Evolutionary conservation across 2,329 filamentous ascomycete genomes (phyloP), one percentile per base, ranked within the genome.

Genomic region (Dryadomyces quercus-mongolicae): DNA sequence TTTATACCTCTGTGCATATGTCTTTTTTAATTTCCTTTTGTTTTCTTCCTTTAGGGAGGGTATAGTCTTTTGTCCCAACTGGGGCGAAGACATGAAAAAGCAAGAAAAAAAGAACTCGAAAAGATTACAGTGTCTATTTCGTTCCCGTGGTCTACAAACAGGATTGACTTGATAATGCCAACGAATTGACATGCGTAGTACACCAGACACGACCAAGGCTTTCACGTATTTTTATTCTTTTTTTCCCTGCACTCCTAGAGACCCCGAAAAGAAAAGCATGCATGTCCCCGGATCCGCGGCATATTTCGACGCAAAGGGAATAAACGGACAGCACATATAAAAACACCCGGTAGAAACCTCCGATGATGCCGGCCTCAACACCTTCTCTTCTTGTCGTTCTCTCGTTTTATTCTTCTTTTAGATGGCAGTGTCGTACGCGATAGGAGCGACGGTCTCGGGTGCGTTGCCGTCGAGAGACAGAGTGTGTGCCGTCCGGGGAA

Each of bases 351-450:
- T 31, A 18, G 38, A 49, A 42, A n/a, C 49, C 21, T 42, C 10
- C 38, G 20, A 25, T 18, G 31, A 31, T 31, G 25, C 48, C 18
- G 31, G 34, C 34, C 48, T 38, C 12, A n/a, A 40, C 18, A 20
- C 44, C 18, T 31, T 31, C 25, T n/a, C n/a, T n/a, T n/a, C n/a
- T n/a, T 5, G 25, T 42, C 38, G 38, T n/a, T 42, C 38, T 13
- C 38, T n/a, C 38, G 38, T n/a, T 12, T 42, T 5, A 12, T 20
- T 12, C 6, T 8, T 15, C 18, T 36, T 20, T 58, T 93, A 98
- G 75, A 98, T 97, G 70, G 88, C 92, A 67, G 93, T 98, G 82
- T 97, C 93, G 84, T 97, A 98, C 68, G 93, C 76, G 66, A 97
- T 55, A 7, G 59, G 59, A 34, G 58, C 56, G 21, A 60, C 57